Base-by-base conservation (phyloP, 176 grass and related monocot species). In the Thinopyrum elongatum region DNA sequence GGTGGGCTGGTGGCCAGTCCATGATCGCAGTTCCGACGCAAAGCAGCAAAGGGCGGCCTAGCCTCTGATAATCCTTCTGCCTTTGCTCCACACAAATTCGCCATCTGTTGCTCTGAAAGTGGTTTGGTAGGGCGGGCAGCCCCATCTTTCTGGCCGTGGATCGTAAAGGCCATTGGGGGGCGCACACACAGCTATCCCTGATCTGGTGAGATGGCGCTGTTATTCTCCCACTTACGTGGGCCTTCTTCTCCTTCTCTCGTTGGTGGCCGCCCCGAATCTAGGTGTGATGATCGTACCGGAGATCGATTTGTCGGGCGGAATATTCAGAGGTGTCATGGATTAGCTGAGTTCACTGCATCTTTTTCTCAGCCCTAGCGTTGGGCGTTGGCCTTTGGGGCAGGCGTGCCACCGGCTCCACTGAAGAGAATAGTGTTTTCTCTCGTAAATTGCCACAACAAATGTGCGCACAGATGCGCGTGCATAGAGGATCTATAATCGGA, bases 171-270 rank as follows among this genome's bases (percentile, higher is more conserved):
- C 42, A 46, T 46, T 11, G 42, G 26, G n/a, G 63, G 16, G 10
- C 36, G 34, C 17, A 23, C 22, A 46, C 14, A 10, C 28, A 61
- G n/a, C n/a, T 41, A 77, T 72, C 67, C 74, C 74, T 79, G 80
- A 83, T 83, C 44, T 87, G 80, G 80, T 82, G 77, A 75, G 83
- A 89, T 68, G 69, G 67, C 70, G 83, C 49, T 83, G 64, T 80
- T 80, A 83, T 87, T 46, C 44, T 16, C 1, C 30, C 55, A 60
- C 77, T 27, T 26, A 25, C 10, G 23, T 25, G 39, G 42, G 15
- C 30, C 33, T 67, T n/a, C 39, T 39, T 22, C 77, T 11, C 6
- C 16, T 49, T 51, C 46, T 3, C 3, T 53, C 44, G 16, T 21
- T 10, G 7, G 6, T 29, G 33, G 0, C 27, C 13, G 17, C 51